Percentiles rank a stretch among this genome's conserved stretches.
Conservation (phyloP, 2,329 filamentous ascomycete species). For the Colletotrichum cuscutae region DNA sequence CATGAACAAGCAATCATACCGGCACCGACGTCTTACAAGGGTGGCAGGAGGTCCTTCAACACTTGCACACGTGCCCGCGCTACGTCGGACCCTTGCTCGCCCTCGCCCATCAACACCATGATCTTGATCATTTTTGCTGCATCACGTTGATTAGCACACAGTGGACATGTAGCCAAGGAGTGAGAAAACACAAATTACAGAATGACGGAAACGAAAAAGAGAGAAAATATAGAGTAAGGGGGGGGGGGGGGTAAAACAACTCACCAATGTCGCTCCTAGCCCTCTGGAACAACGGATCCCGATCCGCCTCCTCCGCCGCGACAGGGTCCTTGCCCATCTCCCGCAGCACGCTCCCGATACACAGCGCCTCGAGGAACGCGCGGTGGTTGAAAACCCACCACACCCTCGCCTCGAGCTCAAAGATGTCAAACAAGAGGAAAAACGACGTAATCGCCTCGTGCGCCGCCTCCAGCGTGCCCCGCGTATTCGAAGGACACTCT, state of each 20-base stretch:
- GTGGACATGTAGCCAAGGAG: not conserved
- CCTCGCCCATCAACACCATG: conserved; percentile 67
- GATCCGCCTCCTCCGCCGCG: conserved; percentile 56
- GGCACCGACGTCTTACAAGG: not conserved
- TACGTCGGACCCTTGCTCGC: conserved; percentile 66
- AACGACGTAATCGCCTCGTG: conserved; percentile 80
- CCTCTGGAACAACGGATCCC: conserved; percentile 69
- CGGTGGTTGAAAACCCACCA: conserved; percentile 90
- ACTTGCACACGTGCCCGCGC: conserved; percentile 69
- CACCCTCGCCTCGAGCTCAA: conserved; percentile 77
- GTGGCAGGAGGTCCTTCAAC: conserved; percentile 61
- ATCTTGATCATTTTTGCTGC: conserved; percentile 72
- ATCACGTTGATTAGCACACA: conserved; percentile 2
- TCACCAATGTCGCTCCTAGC: conserved; percentile 70
- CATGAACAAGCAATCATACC: not conserved
- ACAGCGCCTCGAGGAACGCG: conserved; percentile 80
- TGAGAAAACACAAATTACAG: not conserved
- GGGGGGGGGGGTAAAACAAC: conserved; percentile 39
- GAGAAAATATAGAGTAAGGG: no score
- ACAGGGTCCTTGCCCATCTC: conserved; percentile 59
- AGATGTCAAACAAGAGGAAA: conserved; percentile 76
- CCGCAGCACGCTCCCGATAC: conserved; percentile 70
- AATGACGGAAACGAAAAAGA: no score
- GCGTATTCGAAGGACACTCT: conserved; percentile 72
- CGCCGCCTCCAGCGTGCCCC: conserved; percentile 78